These are phyloP conservation scores for Arxiozyma heterogenica DNA, from an alignment of 1,139 yeast species.

Conservation along the genomic window DNA sequence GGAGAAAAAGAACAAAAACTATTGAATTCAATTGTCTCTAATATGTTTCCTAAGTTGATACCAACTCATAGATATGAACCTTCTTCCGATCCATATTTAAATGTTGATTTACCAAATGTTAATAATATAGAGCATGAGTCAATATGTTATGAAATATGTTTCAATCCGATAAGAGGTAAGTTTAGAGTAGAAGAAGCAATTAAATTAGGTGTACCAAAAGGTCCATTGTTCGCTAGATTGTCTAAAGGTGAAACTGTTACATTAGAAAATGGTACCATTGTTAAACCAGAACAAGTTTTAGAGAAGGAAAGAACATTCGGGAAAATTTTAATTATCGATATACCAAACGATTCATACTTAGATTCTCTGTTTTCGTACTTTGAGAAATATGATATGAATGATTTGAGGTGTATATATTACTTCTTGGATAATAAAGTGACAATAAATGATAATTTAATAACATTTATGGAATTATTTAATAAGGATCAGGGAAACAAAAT, in stretches of 20 bases:
- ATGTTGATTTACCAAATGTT: constrained; percentile 30
- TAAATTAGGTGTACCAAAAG: constrained; percentile 60
- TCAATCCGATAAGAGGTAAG: constrained; percentile 67
- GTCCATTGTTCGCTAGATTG: constrained; percentile 48
- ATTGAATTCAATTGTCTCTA: constrained; percentile 22
- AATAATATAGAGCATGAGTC: constrained; percentile 21
- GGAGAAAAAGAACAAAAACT: constrained; percentile 7
- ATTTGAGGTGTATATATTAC: constrained; percentile 57
- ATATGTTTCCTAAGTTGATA: constrained; percentile 39
- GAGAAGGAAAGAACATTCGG: constrained; percentile 52
- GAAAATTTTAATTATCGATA: constrained; percentile 60
- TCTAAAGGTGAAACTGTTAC: constrained; percentile 53
- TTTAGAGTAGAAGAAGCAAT: constrained; percentile 61
- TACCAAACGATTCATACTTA: constrained; percentile 53
- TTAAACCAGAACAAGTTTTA: constrained; percentile 66
- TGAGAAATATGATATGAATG: constrained; percentile 28
- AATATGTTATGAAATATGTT: constrained; percentile 55
- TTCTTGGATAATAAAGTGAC: constrained; percentile 60
- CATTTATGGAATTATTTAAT: constrained; percentile 41
- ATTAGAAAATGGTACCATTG: constrained; percentile 48
- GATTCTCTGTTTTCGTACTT: constrained; percentile 16
- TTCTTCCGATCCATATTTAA: constrained; percentile 30
- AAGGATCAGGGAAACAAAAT: constrained; percentile 40
- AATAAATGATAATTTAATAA: constrained; percentile 33
- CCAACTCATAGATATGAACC: constrained; percentile 29